Evolutionary conservation across 2,329 filamentous ascomycete genomes (phyloP).

Genomic region (Aspergillus felis): DNA sequence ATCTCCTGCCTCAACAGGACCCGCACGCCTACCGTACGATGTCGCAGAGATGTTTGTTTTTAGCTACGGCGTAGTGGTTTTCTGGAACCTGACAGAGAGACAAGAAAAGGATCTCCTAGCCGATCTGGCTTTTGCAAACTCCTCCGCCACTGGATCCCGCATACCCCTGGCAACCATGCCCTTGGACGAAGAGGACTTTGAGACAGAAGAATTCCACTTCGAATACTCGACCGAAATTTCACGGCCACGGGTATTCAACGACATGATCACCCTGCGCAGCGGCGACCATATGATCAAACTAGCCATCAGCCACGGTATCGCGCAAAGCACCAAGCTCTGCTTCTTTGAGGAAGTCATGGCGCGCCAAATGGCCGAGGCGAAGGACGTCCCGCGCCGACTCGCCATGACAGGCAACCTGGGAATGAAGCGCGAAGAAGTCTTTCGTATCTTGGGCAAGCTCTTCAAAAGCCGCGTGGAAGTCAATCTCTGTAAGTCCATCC

Average conservation of each 20-base stretch:
- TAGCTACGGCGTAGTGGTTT: conserved; percentile 93
- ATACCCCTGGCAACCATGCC: conserved; percentile 71
- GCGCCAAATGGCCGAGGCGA: conserved; percentile 86
- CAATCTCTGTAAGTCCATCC: conserved; percentile 76
- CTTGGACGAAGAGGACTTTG: conserved; percentile 83
- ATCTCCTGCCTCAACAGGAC: conserved; percentile 50
- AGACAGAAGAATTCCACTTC: conserved; percentile 98
- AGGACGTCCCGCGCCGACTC: conserved; percentile 83
- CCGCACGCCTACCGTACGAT: conserved; percentile 62
- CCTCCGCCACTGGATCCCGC: conserved; percentile 35
- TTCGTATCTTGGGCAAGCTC: conserved; percentile 82
- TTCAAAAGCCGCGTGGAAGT: conserved; percentile 96
- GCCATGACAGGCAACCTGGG: conserved; percentile 86
- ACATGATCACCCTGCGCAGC: conserved; percentile 96
- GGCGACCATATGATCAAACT: conserved; percentile 99
- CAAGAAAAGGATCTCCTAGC: conserved; percentile 97
- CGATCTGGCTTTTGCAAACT: conserved; percentile 77
- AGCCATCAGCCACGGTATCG: conserved; percentile 94
- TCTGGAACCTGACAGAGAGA: conserved; percentile 96
- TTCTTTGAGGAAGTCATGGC: conserved; percentile 97
- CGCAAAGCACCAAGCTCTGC: conserved; percentile 92
- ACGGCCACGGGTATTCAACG: conserved; percentile 90
- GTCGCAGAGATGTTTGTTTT: conserved; percentile 95
- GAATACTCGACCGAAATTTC: conserved; percentile 87
- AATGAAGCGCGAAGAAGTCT: conserved; percentile 87